These are phyloP conservation scores for Oxytropis ochrocephala DNA, from an alignment of 306 rosid genomes.

Conservation along the genomic window DNA sequence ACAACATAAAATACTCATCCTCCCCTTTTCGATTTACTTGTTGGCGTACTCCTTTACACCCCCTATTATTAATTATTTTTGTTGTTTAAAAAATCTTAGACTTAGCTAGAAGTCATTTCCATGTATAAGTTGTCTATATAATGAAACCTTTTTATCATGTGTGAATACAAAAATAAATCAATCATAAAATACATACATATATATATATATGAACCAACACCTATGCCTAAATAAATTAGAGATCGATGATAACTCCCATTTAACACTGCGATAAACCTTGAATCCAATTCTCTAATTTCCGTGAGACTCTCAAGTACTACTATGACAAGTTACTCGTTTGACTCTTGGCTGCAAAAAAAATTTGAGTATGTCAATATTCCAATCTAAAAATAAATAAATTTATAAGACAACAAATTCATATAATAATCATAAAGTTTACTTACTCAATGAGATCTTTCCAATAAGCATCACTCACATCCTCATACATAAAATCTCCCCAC, in stretches of 20 bases:
- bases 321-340: constrained; percentile 12
- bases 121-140: constrained; percentile 1
- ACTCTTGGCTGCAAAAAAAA: constrained; percentile 32
- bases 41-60: too few relatives aligned
- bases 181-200: constrained; percentile 4
- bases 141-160: background rate
- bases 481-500: constrained; percentile 47
- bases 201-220: background rate
- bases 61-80: too few relatives aligned
- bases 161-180: constrained; percentile 11
- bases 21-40: too few relatives aligned
- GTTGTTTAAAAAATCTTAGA: too few relatives aligned
- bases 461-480: constrained; percentile 37
- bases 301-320: background rate
- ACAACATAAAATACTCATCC: too few relatives aligned
- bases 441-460: constrained; percentile 55
- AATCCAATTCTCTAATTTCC: background rate
- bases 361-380: background rate
- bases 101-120: too few relatives aligned
- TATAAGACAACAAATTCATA: background rate
- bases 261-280: background rate
- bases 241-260: constrained; percentile 1
- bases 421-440: constrained; percentile 1
- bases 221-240: constrained; percentile 6
- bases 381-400: background rate